These are phyloP conservation scores for Yarrowia osloensis DNA, from an alignment of 805 yeast species.

Conservation along the genomic window DNA sequence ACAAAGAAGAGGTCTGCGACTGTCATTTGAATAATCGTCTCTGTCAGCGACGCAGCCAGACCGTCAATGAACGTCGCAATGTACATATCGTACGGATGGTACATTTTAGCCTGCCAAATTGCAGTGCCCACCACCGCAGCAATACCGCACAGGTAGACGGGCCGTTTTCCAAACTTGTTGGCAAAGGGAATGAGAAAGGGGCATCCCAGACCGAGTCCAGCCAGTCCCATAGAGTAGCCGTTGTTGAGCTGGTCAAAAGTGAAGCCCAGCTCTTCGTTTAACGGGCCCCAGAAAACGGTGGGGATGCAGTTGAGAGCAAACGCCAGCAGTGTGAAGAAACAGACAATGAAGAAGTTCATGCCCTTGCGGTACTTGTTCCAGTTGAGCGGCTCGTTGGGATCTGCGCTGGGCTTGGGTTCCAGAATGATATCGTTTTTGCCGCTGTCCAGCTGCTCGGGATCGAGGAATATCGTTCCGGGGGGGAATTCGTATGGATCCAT, in stretches of 20 bases:
- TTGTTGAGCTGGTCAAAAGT: slow-evolving; percentile 31
- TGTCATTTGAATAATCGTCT: slow-evolving; percentile 36
- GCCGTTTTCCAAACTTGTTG: slow-evolving; percentile 32
- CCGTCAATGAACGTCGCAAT: slow-evolving; percentile 31
- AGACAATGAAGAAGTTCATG: slow-evolving; percentile 28
- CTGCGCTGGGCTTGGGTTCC: slow-evolving; percentile 22
- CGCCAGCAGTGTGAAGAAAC: slow-evolving; percentile 30
- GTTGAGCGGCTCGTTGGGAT: slow-evolving; percentile 33
- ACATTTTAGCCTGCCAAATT: slow-evolving; percentile 33
- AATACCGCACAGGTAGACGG: slow-evolving; percentile 32
- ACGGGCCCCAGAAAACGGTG: slow-evolving; percentile 31
- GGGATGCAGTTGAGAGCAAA: slow-evolving; percentile 31
- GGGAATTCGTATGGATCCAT: slow-evolving; percentile 26
- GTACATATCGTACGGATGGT: slow-evolving; percentile 32
- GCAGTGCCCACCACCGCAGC: slow-evolving; percentile 24
- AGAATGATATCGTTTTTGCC: slow-evolving; percentile 23
- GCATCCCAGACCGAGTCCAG: slow-evolving; percentile 33
- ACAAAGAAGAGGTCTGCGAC: slow-evolving; percentile 37
- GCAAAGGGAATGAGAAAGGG: slow-evolving; percentile 34
- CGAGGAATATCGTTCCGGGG: slow-evolving; percentile 26
- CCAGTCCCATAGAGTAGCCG: slow-evolving; percentile 31
- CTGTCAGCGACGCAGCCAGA: slow-evolving; percentile 29
- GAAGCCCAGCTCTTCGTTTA: slow-evolving; percentile 32
- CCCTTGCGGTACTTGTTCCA: slow-evolving; percentile 31
- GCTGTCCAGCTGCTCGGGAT: slow-evolving; percentile 16